Evolutionary conservation across 805 yeast species (phyloP).

Genomic region (Kodamaea kaohsiungensis): DNA sequence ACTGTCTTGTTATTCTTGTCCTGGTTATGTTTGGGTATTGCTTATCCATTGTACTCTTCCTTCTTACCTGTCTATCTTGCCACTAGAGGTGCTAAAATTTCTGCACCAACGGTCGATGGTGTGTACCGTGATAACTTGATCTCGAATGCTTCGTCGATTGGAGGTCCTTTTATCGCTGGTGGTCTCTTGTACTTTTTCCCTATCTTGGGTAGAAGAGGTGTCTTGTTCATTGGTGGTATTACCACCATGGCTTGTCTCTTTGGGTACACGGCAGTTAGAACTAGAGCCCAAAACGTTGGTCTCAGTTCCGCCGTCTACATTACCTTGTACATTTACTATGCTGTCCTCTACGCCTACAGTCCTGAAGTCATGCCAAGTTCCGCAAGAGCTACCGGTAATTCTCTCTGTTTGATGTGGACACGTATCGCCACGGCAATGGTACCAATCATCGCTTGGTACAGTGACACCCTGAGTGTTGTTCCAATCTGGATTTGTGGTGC

Average conservation of each 20-base stretch:
- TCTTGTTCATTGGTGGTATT: slow-evolving; percentile 21
- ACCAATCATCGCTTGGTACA: slow-evolving; percentile 36
- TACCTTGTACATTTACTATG: slow-evolving; percentile 26
- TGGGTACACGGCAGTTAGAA: slow-evolving; percentile 21
- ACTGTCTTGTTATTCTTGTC: slow-evolving; percentile 15
- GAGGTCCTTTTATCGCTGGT: slow-evolving; percentile 58
- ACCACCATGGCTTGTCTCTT: slow-evolving; percentile 22
- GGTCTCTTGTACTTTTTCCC: slow-evolving; percentile 21
- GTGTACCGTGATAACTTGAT: slow-evolving; percentile 52
- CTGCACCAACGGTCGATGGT: slow-evolving; percentile 36
- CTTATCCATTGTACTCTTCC: slow-evolving; percentile 56
- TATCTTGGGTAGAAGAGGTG: slow-evolving; percentile 20
- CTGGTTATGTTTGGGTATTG: slow-evolving; percentile 48
- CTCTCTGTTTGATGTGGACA: slow-evolving; percentile 31
- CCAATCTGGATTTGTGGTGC: slow-evolving; percentile 42
- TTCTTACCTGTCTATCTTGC: slow-evolving; percentile 46
- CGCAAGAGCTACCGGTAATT: slow-evolving; percentile 39
- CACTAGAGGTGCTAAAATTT: slow-evolving; percentile 48
- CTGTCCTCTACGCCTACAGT: slow-evolving; percentile 34
- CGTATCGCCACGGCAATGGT: slow-evolving; percentile 32
- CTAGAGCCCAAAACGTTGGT: slow-evolving; percentile 19
- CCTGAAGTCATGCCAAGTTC: slow-evolving; percentile 39
- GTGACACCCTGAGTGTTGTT: slow-evolving; percentile 26
- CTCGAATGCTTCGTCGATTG: slow-evolving; percentile 47
- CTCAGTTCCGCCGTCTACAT: slow-evolving; percentile 19